These are phyloP conservation scores for Xenoacremonium recifei DNA, from an alignment of 2,329 filamentous ascomycete genomes.

Conservation along the genomic window DNA sequence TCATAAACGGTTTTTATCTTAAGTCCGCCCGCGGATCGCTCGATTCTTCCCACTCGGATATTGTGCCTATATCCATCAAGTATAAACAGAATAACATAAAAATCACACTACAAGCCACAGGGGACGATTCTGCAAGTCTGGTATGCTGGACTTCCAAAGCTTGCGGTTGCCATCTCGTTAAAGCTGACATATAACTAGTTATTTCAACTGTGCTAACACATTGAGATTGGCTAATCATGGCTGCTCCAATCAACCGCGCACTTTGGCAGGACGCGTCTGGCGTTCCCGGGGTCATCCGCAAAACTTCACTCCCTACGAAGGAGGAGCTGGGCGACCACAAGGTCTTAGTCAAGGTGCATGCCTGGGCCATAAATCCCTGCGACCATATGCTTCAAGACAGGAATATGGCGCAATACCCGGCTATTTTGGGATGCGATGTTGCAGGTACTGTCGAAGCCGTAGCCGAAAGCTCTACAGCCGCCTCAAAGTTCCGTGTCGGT, in stretches of 20 bases:
- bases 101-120: no score
- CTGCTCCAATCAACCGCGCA: neutral
- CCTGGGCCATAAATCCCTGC: conserved; percentile 32
- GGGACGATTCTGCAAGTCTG: no score
- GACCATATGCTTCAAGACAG: conserved; percentile 23
- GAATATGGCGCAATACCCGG: conserved; percentile 25
- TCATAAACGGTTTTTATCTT: no score
- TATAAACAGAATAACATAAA: no score
- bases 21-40: no score
- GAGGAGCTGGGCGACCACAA: conserved; percentile 7
- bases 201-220: no score
- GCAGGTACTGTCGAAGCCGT: conserved; percentile 32
- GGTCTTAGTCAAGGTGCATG: conserved; percentile 28
- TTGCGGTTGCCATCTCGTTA: no score
- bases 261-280: neutral
- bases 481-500: conserved; percentile 17
- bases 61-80: no score
- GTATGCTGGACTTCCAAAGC: no score
- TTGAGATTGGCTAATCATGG: neutral
- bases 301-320: neutral
- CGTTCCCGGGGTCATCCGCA: neutral
- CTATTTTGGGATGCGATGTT: conserved; percentile 30
- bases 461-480: conserved; percentile 14
- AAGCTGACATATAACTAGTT: no score
- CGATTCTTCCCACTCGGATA: no score